These are phyloP conservation scores for Mycena galopus DNA, from an alignment of 768 basidiomycete species.

Conservation along the genomic window DNA sequence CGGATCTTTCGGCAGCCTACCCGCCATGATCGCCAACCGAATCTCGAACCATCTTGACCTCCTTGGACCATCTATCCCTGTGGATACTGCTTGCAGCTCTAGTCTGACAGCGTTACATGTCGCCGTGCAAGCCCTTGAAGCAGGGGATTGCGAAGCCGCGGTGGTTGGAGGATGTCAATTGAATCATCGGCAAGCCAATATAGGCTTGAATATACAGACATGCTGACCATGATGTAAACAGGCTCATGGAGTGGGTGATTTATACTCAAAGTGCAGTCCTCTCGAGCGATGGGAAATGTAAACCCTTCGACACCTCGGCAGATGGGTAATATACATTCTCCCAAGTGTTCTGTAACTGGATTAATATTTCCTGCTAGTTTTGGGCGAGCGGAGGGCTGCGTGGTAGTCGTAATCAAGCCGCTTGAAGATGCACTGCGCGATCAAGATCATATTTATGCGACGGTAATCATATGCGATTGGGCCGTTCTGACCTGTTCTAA, in stretches of 20 bases:
- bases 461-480: constrained; percentile 41
- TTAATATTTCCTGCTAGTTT: constrained; percentile 45
- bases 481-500: neutral
- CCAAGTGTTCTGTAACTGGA: neutral
- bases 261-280: constrained; percentile 40
- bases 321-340: constrained; percentile 50
- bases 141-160: constrained; percentile 53
- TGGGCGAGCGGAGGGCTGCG: constrained; percentile 53
- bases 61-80: constrained; percentile 50
- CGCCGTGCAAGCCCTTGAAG: constrained; percentile 50
- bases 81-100: constrained; percentile 57
- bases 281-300: constrained; percentile 49
- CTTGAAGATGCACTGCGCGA: constrained; percentile 54
- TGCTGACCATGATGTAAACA: constrained; percentile 39
- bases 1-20: constrained; percentile 39
- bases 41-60: constrained; percentile 45
- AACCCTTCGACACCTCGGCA: constrained; percentile 49
- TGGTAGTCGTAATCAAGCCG: constrained; percentile 56
- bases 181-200: constrained; percentile 41
- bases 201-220: constrained; percentile 17
- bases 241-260: constrained; percentile 43
- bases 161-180: constrained; percentile 51
- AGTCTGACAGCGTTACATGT: constrained; percentile 53
- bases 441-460: constrained; percentile 56
- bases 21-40: constrained; percentile 44